Conservation (phyloP, 139 green algal species). For the Chlorella sp. region DNA sequence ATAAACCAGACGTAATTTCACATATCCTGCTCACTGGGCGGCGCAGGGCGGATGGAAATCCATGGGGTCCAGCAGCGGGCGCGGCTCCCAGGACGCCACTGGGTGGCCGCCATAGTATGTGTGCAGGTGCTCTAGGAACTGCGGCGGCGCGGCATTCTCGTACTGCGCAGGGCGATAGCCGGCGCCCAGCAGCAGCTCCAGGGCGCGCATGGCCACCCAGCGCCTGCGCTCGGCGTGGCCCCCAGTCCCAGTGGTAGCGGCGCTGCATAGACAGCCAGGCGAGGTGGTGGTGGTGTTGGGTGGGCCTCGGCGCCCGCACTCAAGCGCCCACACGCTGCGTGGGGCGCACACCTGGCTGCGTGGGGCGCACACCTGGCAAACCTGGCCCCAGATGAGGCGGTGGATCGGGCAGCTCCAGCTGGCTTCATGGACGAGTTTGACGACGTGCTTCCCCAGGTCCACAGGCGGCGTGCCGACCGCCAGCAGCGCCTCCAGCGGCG, state of each 20-base stretch:
- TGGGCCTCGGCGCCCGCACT: too few species aligned
- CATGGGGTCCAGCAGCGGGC: background rate
- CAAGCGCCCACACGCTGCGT: too few species aligned
- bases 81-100: too few species aligned
- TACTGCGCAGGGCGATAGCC: background rate
- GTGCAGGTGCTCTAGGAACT: background rate
- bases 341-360: too few species aligned
- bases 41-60: background rate
- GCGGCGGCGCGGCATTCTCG: background rate
- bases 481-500: background rate
- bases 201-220: background rate
- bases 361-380: too few species aligned
- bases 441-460: background rate
- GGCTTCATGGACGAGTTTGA: background rate
- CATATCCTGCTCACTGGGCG: too few species aligned
- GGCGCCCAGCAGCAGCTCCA: background rate
- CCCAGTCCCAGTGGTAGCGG: too few species aligned
- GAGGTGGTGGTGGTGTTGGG: too few species aligned
- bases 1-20: too few species aligned
- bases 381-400: too few species aligned
- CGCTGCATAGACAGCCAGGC: too few species aligned
- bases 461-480: background rate
- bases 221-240: background rate
- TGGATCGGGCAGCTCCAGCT: background rate
- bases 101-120: too few species aligned